Evolutionary conservation across 2,329 filamentous ascomycete genomes (phyloP).

Genomic region (Pseudopithomyces chartarum): DNA sequence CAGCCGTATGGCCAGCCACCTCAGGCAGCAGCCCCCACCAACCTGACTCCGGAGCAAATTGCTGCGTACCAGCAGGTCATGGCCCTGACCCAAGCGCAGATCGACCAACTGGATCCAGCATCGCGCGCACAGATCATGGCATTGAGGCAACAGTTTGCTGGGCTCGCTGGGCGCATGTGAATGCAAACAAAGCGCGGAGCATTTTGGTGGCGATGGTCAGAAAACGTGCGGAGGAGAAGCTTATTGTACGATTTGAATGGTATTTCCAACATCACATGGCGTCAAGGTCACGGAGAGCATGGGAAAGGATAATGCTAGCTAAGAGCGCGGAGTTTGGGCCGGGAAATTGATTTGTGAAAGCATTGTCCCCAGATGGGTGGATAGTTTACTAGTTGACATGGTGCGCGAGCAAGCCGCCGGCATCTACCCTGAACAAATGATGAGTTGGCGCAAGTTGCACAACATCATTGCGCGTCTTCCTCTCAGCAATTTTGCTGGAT

Average conservation of each 20-base stretch:
- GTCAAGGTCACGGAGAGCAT: slow-evolving; percentile 4
- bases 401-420: slow-evolving; percentile 3
- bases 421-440: slow-evolving; percentile 14
- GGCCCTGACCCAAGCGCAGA: slow-evolving; percentile 76
- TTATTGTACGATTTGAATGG: background rate
- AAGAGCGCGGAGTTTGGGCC: slow-evolving; percentile 14
- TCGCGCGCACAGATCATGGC: slow-evolving; percentile 81
- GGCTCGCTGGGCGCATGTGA: slow-evolving; percentile 22
- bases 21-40: slow-evolving; percentile 9
- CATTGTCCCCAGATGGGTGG: background rate
- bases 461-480: slow-evolving; percentile 1
- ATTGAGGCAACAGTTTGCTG: slow-evolving; percentile 67
- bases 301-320: background rate
- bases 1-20: slow-evolving; percentile 53
- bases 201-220: background rate
- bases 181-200: background rate
- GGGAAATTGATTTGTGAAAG: slow-evolving; percentile 1
- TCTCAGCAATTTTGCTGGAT: background rate
- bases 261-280: background rate
- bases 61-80: slow-evolving; percentile 70
- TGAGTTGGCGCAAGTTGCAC: slow-evolving; percentile 12
- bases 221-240: background rate
- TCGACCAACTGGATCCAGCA: slow-evolving; percentile 76
- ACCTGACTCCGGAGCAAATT: slow-evolving; percentile 55
- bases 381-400: slow-evolving; percentile 6